These are phyloP conservation scores for Xylaria sp. DNA, from an alignment of 2,329 filamentous ascomycete species.

Conservation along the genomic window DNA sequence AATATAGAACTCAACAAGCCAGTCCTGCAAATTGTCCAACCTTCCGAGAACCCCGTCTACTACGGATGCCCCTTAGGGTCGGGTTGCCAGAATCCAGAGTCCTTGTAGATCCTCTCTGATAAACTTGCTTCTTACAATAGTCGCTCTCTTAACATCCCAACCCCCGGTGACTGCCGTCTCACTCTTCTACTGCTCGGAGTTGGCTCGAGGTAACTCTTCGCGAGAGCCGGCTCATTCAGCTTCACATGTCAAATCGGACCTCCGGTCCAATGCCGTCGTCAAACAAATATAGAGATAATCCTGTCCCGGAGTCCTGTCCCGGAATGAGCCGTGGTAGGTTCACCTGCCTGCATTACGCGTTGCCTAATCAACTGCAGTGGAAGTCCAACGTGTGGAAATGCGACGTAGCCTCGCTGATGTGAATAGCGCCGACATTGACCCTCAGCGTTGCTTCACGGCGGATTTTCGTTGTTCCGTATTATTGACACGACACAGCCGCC, in stretches of 20 bases:
- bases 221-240: slow-evolving; percentile 25
- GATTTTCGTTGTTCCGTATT: slow-evolving; percentile 7
- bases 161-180: neutral
- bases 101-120: slow-evolving; percentile 3
- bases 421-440: neutral
- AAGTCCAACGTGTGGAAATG: slow-evolving; percentile 12
- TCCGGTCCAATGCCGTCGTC: slow-evolving; percentile 42
- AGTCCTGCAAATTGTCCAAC: slow-evolving; percentile 4
- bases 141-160: neutral
- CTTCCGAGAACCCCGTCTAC: slow-evolving; percentile 2
- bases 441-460: neutral
- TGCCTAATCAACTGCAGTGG: slow-evolving; percentile 21
- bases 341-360: slow-evolving; percentile 14
- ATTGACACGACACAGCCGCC: neutral
- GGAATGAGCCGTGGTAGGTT: slow-evolving; percentile 16
- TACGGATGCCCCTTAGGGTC: slow-evolving; percentile 15
- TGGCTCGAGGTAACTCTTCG: slow-evolving; percentile 11
- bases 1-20: slow-evolving; percentile 16
- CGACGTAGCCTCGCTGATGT: slow-evolving; percentile 15
- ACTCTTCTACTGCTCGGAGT: neutral
- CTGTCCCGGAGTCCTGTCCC: slow-evolving; percentile 17
- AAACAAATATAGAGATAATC: slow-evolving; percentile 21
- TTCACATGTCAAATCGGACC: slow-evolving; percentile 38
- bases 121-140: neutral
- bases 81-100: neutral